Conservation (phyloP, 208 protist species). For the Balamuthia mandrillaris region DNA sequence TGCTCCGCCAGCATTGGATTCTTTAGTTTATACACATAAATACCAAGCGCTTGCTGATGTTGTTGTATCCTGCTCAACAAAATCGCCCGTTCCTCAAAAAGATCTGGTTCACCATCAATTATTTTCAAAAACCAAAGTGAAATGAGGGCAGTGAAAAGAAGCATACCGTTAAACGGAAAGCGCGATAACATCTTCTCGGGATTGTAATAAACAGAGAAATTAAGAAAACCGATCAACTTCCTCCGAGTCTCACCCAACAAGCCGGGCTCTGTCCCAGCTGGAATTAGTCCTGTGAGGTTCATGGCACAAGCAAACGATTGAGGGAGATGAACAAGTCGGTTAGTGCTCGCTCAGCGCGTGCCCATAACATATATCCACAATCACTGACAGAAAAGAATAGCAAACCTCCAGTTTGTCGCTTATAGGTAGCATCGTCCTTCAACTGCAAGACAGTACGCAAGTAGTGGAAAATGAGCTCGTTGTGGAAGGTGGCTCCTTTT, state of each 20-base stretch:
- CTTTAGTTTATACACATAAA: conserved; percentile 63
- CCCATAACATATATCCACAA: not conserved
- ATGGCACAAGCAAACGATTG: too few relatives aligned
- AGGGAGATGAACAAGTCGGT: too few relatives aligned
- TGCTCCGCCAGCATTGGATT: conserved; percentile 58
- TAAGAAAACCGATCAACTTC: conserved; percentile 55
- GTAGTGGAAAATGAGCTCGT: conserved; percentile 55
- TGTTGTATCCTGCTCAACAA: conserved; percentile 50
- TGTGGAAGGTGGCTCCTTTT: conserved; percentile 58
- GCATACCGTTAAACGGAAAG: conserved; percentile 54
- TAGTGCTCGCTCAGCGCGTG: too few relatives aligned
- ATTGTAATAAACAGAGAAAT: conserved; percentile 59
- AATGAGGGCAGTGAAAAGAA: not conserved
- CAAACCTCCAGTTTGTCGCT: not conserved
- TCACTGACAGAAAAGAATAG: not conserved
- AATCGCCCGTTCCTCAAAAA: conserved; percentile 65
- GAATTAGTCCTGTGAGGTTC: too few relatives aligned
- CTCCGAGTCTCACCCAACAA: conserved; percentile 3
- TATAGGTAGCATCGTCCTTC: not conserved
- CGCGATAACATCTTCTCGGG: conserved; percentile 57
- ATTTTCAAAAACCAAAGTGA: not conserved
- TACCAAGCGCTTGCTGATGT: conserved; percentile 59
- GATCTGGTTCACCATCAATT: not conserved
- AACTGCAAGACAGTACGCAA: conserved; percentile 2
- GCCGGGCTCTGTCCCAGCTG: conserved; percentile 27